A percentile compares a stretch with the other conserved stretches of the same genome.
Conservation (phyloP, 2,329 filamentous ascomycete species). For the Fusarium sarcochroum region DNA sequence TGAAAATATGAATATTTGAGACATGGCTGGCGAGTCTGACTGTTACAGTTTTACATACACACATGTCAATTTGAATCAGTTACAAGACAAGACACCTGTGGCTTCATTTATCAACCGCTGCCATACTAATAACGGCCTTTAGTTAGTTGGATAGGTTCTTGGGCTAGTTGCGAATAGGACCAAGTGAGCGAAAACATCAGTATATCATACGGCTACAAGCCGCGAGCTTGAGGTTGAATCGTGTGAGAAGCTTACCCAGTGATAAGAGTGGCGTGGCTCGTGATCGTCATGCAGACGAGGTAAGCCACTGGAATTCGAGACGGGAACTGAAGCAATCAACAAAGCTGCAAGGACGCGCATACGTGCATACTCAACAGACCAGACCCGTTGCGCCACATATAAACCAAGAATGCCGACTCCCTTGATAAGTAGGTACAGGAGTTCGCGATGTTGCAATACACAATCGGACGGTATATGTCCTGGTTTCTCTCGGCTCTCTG, state of each 20-base stretch:
- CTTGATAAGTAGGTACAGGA: slow-evolving; percentile 11
- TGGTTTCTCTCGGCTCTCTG: slow-evolving; percentile 1
- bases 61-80: slow-evolving; percentile 24
- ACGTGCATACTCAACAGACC: slow-evolving; percentile 17
- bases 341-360: slow-evolving; percentile 31
- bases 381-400: slow-evolving; percentile 25
- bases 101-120: slow-evolving; percentile 14
- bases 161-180: slow-evolving; percentile 1
- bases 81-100: slow-evolving; percentile 13
- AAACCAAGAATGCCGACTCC: slow-evolving; percentile 35
- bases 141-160: background rate
- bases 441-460: slow-evolving; percentile 23
- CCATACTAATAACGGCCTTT: slow-evolving; percentile 4
- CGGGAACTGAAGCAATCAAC: slow-evolving; percentile 38
- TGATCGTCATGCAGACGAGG: slow-evolving; percentile 29
- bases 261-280: slow-evolving; percentile 35
- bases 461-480: slow-evolving; percentile 8
- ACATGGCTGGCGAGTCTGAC: slow-evolving; percentile 33
- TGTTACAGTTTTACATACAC: slow-evolving; percentile 24
- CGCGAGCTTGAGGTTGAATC: background rate
- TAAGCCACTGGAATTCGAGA: slow-evolving; percentile 40
- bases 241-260: background rate
- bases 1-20: slow-evolving; percentile 33
- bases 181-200: background rate
- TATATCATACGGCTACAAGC: slow-evolving; percentile 1